These are phyloP conservation scores for Vaccinium vitisidaea DNA, from an alignment of 148 eudicot genomes.

Conservation along the genomic window DNA sequence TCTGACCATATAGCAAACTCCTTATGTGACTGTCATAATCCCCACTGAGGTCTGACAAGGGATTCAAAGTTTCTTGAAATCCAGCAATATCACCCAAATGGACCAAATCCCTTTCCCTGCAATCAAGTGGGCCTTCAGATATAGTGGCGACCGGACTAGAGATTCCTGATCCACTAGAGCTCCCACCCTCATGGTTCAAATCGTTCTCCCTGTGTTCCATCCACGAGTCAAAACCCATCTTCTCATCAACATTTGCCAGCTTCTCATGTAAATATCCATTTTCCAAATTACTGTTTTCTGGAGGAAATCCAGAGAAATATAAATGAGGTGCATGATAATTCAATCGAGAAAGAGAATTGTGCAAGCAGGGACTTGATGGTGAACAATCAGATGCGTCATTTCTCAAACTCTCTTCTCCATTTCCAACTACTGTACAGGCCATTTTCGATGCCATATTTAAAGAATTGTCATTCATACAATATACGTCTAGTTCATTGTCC, in stretches of 20 bases:
- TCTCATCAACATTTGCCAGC: constrained; percentile 15
- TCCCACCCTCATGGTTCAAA: constrained; percentile 16
- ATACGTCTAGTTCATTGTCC: constrained; percentile 21
- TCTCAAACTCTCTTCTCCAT: constrained; percentile 12
- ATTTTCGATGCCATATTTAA: constrained; percentile 4
- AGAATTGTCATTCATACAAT: constrained; percentile 6
- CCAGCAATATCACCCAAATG: constrained; percentile 21
- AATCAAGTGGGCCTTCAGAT: constrained; percentile 29
- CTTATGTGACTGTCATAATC: constrained; percentile 53
- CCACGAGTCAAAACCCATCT: constrained; percentile 17
- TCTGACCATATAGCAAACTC: constrained; percentile 43
- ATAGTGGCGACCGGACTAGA: constrained; percentile 20
- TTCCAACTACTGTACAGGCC: constrained; percentile 8
- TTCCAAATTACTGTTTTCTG: constrained; percentile 24
- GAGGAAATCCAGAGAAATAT: constrained; percentile 13
- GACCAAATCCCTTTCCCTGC: constrained; percentile 24
- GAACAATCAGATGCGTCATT: constrained; percentile 17
- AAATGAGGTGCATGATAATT: constrained; percentile 13
- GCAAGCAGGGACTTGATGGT: constrained; percentile 11
- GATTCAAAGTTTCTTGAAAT: constrained; percentile 33
- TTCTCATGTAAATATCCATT: constrained; percentile 7
- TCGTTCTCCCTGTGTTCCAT: constrained; percentile 11
- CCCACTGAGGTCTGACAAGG: constrained; percentile 48
- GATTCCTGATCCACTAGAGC: constrained; percentile 21
- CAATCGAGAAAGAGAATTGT: constrained; percentile 22